These are phyloP conservation scores for Kwoniella dendrophila DNA, from an alignment of 768 basidiomycete species.

Conservation along the genomic window DNA sequence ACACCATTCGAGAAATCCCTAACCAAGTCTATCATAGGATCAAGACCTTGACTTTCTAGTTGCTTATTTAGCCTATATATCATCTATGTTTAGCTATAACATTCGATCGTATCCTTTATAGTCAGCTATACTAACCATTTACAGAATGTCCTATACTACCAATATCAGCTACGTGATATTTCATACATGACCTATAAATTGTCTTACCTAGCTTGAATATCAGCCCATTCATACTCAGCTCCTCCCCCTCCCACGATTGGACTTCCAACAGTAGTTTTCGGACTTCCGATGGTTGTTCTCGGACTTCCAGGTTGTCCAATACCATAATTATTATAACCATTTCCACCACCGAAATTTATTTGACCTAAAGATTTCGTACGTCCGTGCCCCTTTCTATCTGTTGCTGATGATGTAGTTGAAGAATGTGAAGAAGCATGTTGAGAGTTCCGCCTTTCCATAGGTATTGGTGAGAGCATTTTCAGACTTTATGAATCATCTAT, in stretches of 20 bases:
- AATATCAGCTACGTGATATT: slow-evolving; percentile 8
- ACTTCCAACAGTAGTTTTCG: slow-evolving; percentile 1
- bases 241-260: neutral
- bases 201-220: slow-evolving; percentile 32
- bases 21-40: slow-evolving; percentile 84
- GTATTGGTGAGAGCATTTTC: slow-evolving; percentile 20
- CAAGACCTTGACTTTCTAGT: slow-evolving; percentile 79
- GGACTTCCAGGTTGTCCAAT: slow-evolving; percentile 6
- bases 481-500: neutral
- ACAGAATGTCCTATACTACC: slow-evolving; percentile 49
- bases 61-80: slow-evolving; percentile 85
- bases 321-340: neutral
- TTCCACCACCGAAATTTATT: slow-evolving; percentile 8
- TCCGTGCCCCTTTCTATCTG: slow-evolving; percentile 21
- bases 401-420: no score
- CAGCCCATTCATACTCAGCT: slow-evolving; percentile 21
- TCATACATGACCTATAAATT: neutral
- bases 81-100: neutral
- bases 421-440: slow-evolving; percentile 17
- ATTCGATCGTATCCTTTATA: neutral
- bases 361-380: slow-evolving; percentile 19
- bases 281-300: no score
- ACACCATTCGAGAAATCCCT: slow-evolving; percentile 93
- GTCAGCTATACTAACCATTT: slow-evolving; percentile 40
- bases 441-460: slow-evolving; percentile 19